phyloP scores from a whole-genome alignment of 805 yeast species.

The Wickerhamomyces mucosus region DNA sequence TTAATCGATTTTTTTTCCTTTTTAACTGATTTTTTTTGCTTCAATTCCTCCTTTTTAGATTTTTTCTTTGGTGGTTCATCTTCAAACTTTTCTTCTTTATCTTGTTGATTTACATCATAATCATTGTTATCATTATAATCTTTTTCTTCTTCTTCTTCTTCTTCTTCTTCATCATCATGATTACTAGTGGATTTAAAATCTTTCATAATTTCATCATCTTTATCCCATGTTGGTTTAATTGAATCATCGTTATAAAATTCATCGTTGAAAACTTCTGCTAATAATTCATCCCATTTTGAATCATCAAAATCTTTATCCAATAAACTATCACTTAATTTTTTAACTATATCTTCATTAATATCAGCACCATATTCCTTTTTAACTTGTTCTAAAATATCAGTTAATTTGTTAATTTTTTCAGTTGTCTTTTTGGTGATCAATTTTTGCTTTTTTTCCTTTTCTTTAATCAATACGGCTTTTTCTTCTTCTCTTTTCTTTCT shows the following conservation, averaged over 20 bases:
- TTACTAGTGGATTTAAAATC: slow-evolving; percentile 32
- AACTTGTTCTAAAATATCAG: slow-evolving; percentile 46
- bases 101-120: slow-evolving; percentile 27
- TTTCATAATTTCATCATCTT: slow-evolving; percentile 44
- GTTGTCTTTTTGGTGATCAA: slow-evolving; percentile 63
- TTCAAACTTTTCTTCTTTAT: slow-evolving; percentile 29
- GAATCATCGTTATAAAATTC: slow-evolving; percentile 57
- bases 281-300: slow-evolving; percentile 81
- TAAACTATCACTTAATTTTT: slow-evolving; percentile 65
- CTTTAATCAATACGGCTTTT: slow-evolving; percentile 41
- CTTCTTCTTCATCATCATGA: slow-evolving; percentile 30
- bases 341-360: slow-evolving; percentile 45
- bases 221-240: slow-evolving; percentile 58
- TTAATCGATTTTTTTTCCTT: slow-evolving; percentile 52
- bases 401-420: slow-evolving; percentile 64
- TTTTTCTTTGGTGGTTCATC: slow-evolving; percentile 27
- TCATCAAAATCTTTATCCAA: slow-evolving; percentile 84
- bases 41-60: slow-evolving; percentile 45
- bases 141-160: slow-evolving; percentile 14
- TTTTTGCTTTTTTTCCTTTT: slow-evolving; percentile 45
- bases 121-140: slow-evolving; percentile 17
- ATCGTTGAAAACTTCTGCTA: slow-evolving; percentile 80
- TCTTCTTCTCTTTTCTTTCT: slow-evolving; percentile 75
- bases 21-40: slow-evolving; percentile 48
- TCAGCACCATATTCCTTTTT: slow-evolving; percentile 35